Base-by-base conservation (phyloP, 176 grass and related monocot species). In the Puccinellia tenuiflora region DNA sequence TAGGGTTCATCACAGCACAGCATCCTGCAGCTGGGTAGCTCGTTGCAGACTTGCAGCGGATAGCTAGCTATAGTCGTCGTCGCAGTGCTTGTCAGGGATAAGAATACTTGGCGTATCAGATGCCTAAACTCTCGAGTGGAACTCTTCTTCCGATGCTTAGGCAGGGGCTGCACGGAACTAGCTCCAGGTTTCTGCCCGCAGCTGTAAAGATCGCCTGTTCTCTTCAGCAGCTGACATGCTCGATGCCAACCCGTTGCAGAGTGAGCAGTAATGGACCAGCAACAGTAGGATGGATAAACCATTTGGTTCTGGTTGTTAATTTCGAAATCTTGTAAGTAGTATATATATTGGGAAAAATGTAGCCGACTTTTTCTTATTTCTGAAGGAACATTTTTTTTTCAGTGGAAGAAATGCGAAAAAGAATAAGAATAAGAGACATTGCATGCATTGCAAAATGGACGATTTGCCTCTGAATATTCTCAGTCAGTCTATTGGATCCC, bases 401-500 rank as follows among this genome's bases (percentile, higher is more conserved):
- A 25, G 3, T 4, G 12, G 54, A 57, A n/a, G 6, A 57, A n/a
- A 25, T 1, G 22, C 54, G 35, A 38, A 12, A 56, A 22, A 56
- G 21, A 55, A 22, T 59, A 60, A 63, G 15, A 31, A 17, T 8
- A 17, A 8, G 60, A 63, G 28, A 33, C 33, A 16, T 14, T 63
- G 28, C 59, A 62, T 77, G 60, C 60, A 62, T 17, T 78, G 13
- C 20, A 79, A 84, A 38, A 81, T 30, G 14, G 31, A 48, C 14
- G 83, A 16, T 82, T 51, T 46, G 29, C 34, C 31, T 29, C 66
- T 90, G 83, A 90, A 90, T 90, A 83, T 90, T 90, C 78, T 68
- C 77, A 7, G n/a, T 68, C 38, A 64, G 34, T 76, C 50, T 40
- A 69, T 70, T 43, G 25, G 53, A 55, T 55, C 22, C 22, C 45